Base-by-base conservation (phyloP, 176 grass and related monocot genomes). In the Canna indica region DNA sequence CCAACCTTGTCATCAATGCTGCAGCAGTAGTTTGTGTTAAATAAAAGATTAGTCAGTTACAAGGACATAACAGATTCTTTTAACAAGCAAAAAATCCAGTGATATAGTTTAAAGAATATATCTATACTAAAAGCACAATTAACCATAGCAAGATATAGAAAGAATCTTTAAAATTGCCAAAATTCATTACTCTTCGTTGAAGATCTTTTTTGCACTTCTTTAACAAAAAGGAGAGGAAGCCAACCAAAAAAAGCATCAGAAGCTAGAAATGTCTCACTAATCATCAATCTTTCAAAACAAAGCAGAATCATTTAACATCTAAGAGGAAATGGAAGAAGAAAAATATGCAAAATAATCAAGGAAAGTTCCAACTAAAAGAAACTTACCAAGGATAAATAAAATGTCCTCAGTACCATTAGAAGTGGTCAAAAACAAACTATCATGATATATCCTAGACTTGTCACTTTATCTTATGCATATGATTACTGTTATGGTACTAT, bases 1-100 rank as follows among this genome's bases (percentile, higher is more conserved):
- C 76, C 71, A 29, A 91, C 76, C 33, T 31, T 80, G 64, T 84
- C 78, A 69, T 91, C 88, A 20, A 70, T 13, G 67, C 88, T 91
- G 84, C 33, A 80, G 11, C 30, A 77, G 33, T 34, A 18, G 13
- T 25, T 77, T 36, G n/a, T 17, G 36, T 31, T 60, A 32, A n/a
- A 45, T 13, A 26, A 75, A 47, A 64, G 26, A 47, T 1, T 32
- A 47, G 11, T 42, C 2, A 32, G 31, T 16, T 20, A 50, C 26
- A 71, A 42, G 35, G 18, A 71, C 18, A 7, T 29, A 61, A 61
- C 27, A 7, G 9, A 61, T 16, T 32, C 1, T 54, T 44, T 44
- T 44, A 53, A n/a, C 0, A 5, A 53, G 48, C 18, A 22, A 3
- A 53, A 53, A 53, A 53, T 18, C 48, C 5, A 53, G 1, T 22